These are phyloP conservation scores for Nothophaeocryptopus gaeumannii DNA, from an alignment of 2,329 filamentous ascomycete species.

Conservation along the genomic window DNA sequence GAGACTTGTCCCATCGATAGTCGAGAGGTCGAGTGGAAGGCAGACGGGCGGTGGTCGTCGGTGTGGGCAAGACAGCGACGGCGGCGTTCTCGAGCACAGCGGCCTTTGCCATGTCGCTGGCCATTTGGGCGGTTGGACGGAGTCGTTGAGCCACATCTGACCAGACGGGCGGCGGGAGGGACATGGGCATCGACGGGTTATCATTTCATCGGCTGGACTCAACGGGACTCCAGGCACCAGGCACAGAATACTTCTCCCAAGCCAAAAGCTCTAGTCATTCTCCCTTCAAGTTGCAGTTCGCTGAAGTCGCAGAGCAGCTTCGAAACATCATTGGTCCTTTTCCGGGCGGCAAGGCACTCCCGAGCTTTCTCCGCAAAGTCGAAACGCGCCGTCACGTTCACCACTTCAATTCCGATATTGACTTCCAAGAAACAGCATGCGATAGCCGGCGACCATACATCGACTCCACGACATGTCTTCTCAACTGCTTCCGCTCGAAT, in stretches of 20 bases:
- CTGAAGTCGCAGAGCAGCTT: no score
- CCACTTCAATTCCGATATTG: background rate
- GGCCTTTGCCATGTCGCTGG: slow-evolving; percentile 8
- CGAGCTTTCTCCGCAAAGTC: background rate
- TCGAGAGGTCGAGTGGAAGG: slow-evolving; percentile 30
- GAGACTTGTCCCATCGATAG: slow-evolving; percentile 30
- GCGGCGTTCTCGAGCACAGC: slow-evolving; percentile 9
- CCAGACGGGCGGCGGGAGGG: slow-evolving; percentile 12
- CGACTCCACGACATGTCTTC: slow-evolving; percentile 24
- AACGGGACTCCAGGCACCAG: no score
- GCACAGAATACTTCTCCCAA: no score
- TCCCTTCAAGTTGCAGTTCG: no score
- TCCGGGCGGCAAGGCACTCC: no score
- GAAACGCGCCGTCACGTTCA: no score
- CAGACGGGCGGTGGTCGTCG: slow-evolving; percentile 10
- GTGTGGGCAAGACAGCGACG: background rate
- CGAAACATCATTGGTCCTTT: no score
- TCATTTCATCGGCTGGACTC: slow-evolving; percentile 2
- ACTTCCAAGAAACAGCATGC: slow-evolving; percentile 2
- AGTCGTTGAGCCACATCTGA: slow-evolving; percentile 17
- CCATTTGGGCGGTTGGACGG: slow-evolving; percentile 5
- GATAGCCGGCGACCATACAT: background rate
- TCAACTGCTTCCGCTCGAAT: slow-evolving; percentile 56
- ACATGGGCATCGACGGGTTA: background rate
- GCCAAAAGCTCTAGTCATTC: no score